phyloP scores from a whole-genome alignment of 140 eudicot genomes.

The Stevia rebaudiana region DNA sequence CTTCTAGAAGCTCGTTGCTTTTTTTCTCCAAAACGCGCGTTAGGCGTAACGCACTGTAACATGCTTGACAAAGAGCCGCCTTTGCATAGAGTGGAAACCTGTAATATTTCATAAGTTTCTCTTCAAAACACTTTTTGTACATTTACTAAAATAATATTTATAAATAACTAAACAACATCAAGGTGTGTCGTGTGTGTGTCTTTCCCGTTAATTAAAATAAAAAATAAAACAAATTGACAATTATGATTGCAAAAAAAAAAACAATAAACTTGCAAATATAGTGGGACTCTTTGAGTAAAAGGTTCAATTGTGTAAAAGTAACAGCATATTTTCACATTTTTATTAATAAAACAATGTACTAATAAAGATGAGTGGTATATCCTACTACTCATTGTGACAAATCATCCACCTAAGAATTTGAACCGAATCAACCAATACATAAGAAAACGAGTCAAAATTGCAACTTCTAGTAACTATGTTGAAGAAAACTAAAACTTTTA shows the following conservation, averaged over 20 bases:
- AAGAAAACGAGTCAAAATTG: not conserved
- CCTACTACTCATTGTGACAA: not conserved
- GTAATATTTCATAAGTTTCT: slow-evolving; percentile 17
- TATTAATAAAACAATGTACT: not conserved
- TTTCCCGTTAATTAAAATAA: not conserved
- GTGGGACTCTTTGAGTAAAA: not conserved
- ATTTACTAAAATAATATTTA: not conserved
- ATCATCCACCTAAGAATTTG: not conserved
- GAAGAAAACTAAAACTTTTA: not conserved
- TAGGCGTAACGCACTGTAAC: slow-evolving; percentile 77
- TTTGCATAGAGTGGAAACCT: slow-evolving; percentile 86
- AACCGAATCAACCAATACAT: not conserved
- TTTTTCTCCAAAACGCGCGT: slow-evolving; percentile 58
- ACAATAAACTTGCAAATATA: not conserved
- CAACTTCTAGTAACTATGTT: not conserved
- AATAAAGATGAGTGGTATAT: not conserved
- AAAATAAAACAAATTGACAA: not conserved
- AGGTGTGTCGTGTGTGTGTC: not conserved
- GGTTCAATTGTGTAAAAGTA: not conserved
- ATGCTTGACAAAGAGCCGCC: slow-evolving; percentile 92
- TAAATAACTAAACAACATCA: not conserved
- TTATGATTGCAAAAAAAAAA: not conserved
- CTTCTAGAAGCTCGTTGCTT: slow-evolving; percentile 63
- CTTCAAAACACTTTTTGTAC: not conserved
- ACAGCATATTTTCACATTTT: not conserved